These are phyloP conservation scores for Mycena floridula DNA, from an alignment of 768 basidiomycete genomes.

Conservation along the genomic window DNA sequence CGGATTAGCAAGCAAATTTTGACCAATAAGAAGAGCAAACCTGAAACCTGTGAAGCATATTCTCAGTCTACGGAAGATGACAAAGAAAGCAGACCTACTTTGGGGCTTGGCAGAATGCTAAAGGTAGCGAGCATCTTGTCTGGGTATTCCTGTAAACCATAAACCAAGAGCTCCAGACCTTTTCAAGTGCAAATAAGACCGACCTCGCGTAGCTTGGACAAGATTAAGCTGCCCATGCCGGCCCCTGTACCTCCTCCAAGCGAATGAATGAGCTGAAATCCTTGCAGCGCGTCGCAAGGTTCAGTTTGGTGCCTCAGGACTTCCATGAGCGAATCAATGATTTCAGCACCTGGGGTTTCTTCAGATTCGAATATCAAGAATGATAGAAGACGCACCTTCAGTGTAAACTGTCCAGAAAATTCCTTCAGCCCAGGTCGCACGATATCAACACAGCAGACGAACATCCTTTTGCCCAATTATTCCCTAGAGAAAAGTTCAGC, in stretches of 20 bases:
- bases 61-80: too few relatives aligned
- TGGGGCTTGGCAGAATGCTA: conserved; percentile 48
- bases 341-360: conserved; percentile 65
- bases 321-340: conserved; percentile 81
- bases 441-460: conserved; percentile 21
- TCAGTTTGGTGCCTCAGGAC: conserved; percentile 78
- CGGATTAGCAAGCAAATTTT: conserved; percentile 54
- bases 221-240: conserved; percentile 73
- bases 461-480: conserved; percentile 98
- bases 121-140: conserved; percentile 53
- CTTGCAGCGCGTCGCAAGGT: conserved; percentile 80
- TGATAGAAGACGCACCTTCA: conserved; percentile 49
- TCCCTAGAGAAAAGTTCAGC: too few relatives aligned
- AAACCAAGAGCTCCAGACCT: background rate
- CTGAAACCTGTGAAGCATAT: too few relatives aligned
- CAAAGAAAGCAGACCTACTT: too few relatives aligned
- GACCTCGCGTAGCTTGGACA: conserved; percentile 79
- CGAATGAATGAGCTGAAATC: conserved; percentile 85
- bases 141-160: conserved; percentile 49
- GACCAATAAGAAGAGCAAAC: too few relatives aligned
- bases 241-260: conserved; percentile 91
- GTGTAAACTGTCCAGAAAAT: conserved; percentile 59
- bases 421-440: background rate
- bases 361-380: background rate
- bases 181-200: background rate